Percentiles rank a stretch among this genome's conserved stretches.
Evolutionary conservation across 148 eudicot genomes (phyloP).

Genomic region (Vaccinium myrtillus): DNA sequence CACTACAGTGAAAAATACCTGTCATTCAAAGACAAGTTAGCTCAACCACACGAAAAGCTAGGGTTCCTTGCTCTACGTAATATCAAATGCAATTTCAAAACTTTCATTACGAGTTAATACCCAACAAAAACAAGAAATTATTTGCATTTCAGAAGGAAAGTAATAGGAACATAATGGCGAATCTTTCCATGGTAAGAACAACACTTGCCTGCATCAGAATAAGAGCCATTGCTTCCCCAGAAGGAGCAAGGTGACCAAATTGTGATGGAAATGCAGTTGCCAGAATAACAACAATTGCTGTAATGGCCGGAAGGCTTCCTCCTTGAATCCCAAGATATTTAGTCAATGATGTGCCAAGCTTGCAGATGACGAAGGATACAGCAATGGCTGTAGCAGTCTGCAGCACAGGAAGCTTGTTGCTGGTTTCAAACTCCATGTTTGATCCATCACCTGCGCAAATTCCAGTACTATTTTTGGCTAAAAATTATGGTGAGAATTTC

Average conservation of each 20-base stretch:
- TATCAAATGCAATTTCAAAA: background rate
- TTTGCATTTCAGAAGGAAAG: background rate
- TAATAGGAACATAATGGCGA: background rate
- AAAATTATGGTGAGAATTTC: background rate
- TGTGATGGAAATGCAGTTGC: conserved; percentile 69
- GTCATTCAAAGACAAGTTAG: conserved; percentile 7
- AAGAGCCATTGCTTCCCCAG: conserved; percentile 73
- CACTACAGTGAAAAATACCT: conserved; percentile 86
- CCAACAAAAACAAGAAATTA: too few species aligned
- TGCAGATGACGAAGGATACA: conserved; percentile 70
- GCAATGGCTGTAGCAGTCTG: conserved; percentile 65
- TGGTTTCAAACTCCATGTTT: conserved; percentile 30
- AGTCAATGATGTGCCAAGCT: conserved; percentile 38
- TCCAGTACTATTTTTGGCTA: conserved; percentile 5
- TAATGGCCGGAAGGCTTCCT: conserved; percentile 65
- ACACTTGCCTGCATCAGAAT: conserved; percentile 74
- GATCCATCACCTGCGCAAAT: conserved; percentile 35
- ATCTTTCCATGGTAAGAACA: conserved; percentile 1
- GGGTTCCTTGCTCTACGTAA: background rate
- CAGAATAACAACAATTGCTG: conserved; percentile 69
- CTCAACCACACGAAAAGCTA: background rate
- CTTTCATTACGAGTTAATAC: too few species aligned
- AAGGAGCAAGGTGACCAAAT: conserved; percentile 68
- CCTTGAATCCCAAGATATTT: conserved; percentile 56
- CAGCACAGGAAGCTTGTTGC: conserved; percentile 49